Evolutionary conservation across 352 stramenopile species (phyloP).

Genomic region (Plasmopara muralis): DNA sequence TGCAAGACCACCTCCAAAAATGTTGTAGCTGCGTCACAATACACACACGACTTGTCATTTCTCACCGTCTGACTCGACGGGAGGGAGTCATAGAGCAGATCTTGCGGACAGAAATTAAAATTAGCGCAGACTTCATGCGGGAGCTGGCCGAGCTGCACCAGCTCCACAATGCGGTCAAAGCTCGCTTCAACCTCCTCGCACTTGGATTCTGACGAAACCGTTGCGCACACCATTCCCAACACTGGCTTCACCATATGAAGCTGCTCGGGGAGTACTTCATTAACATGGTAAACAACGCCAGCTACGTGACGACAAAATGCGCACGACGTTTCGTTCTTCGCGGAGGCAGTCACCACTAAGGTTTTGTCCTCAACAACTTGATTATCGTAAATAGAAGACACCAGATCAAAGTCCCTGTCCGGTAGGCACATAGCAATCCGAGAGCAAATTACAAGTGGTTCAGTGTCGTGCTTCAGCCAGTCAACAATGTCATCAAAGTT

Average conservation of each 20-base stretch:
- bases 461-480: slow-evolving; percentile 67
- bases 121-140: slow-evolving; percentile 39
- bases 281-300: slow-evolving; percentile 36
- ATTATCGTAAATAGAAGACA: slow-evolving; percentile 6
- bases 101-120: slow-evolving; percentile 34
- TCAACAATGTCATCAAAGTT: slow-evolving; percentile 70
- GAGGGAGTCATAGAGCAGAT: slow-evolving; percentile 1
- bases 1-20: slow-evolving; percentile 40
- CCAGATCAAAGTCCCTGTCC: slow-evolving; percentile 8
- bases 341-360: slow-evolving; percentile 4
- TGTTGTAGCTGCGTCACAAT: slow-evolving; percentile 51
- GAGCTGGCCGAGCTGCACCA: slow-evolving; percentile 40
- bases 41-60: slow-evolving; percentile 43
- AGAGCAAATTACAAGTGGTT: slow-evolving; percentile 50
- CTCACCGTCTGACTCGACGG: slow-evolving; percentile 3
- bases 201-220: slow-evolving; percentile 31
- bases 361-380: slow-evolving; percentile 6
- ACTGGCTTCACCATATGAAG: slow-evolving; percentile 37
- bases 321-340: slow-evolving; percentile 24
- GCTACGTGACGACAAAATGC: slow-evolving; percentile 43
- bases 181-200: slow-evolving; percentile 43
- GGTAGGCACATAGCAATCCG: slow-evolving; percentile 55
- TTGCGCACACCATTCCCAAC: slow-evolving; percentile 37
- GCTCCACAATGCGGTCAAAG: slow-evolving; percentile 54
- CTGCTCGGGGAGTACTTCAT: slow-evolving; percentile 28